These are phyloP conservation scores for Xylaria sp. DNA, from an alignment of 2,329 filamentous ascomycete species.

Conservation along the genomic window DNA sequence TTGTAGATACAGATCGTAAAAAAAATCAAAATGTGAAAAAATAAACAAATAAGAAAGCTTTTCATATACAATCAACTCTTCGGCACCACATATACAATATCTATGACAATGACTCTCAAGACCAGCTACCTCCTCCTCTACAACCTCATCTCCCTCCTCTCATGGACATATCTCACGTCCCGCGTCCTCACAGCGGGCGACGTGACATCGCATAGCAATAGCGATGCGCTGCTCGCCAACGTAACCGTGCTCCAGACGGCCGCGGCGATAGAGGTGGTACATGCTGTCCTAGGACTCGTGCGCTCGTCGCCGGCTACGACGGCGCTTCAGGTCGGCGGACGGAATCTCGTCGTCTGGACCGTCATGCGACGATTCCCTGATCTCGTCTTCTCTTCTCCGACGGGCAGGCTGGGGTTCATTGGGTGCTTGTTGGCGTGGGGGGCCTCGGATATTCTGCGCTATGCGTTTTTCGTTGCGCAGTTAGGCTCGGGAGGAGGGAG, in stretches of 20 bases:
- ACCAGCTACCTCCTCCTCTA: constrained; percentile 37
- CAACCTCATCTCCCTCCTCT: constrained; percentile 36
- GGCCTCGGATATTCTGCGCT: constrained; percentile 74
- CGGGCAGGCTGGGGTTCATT: constrained; percentile 55
- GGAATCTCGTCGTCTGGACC: constrained; percentile 73
- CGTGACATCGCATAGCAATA: neutral
- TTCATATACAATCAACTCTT: no score
- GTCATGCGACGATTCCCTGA: constrained; percentile 64
- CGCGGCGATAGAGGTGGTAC: constrained; percentile 69
- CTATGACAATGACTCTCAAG: constrained; percentile 12
- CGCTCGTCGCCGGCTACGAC: constrained; percentile 72
- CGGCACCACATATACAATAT: no score
- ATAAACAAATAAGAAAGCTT: neutral
- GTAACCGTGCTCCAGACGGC: constrained; percentile 57
- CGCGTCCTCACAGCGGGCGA: neutral
- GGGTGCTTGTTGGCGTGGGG: constrained; percentile 73
- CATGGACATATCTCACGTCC: constrained; percentile 35
- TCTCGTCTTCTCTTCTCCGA: constrained; percentile 44
- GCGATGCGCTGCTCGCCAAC: constrained; percentile 12
- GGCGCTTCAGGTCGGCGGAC: constrained; percentile 72
- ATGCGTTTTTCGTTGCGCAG: constrained; percentile 72
- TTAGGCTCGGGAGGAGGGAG: constrained; percentile 48
- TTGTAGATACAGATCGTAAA: neutral
- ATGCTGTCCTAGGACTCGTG: constrained; percentile 69
- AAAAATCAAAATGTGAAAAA: no score